Evolutionary conservation across 495 filamentous ascomycete species (phyloP).

Genomic region (Mytilinidion resinicola): DNA sequence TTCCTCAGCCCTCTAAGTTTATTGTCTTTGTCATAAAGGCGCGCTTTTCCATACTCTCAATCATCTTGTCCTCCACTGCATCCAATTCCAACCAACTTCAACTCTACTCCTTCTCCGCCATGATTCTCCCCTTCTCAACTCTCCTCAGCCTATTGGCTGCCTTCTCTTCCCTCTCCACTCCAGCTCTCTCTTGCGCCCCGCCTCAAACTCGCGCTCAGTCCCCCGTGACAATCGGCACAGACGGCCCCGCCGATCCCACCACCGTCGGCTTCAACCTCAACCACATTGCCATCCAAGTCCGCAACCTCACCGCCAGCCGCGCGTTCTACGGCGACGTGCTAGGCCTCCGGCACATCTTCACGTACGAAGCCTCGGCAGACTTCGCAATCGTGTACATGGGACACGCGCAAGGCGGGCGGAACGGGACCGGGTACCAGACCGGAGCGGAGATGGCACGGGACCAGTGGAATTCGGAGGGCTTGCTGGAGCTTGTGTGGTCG

Average conservation of each 20-base stretch:
- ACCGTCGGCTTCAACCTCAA: constrained; percentile 43
- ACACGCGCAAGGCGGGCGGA: constrained; percentile 33
- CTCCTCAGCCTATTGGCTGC: too few species aligned
- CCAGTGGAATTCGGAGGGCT: constrained; percentile 33
- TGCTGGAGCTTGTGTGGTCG: constrained; percentile 32
- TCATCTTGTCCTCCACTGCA: too few species aligned
- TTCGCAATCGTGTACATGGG: constrained; percentile 33
- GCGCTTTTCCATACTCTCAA: too few species aligned
- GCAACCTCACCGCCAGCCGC: constrained; percentile 37
- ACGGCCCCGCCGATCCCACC: constrained; percentile 17
- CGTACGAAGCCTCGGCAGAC: constrained; percentile 24
- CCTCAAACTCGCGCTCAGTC: too few species aligned
- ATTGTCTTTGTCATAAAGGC: too few species aligned
- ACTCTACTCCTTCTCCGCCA: too few species aligned
- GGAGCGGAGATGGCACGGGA: constrained; percentile 28
- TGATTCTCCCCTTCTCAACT: too few species aligned
- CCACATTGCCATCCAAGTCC: constrained; percentile 42
- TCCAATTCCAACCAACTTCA: too few species aligned
- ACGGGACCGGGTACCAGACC: constrained; percentile 37
- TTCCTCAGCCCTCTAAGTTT: too few species aligned
- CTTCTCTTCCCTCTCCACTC: too few species aligned
- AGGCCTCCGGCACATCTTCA: constrained; percentile 46
- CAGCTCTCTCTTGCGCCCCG: too few species aligned
- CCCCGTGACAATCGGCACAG: neutral
- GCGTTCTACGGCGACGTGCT: constrained; percentile 45